These are phyloP conservation scores for Agarophyton chilense DNA, from an alignment of 23 red algal species.

Conservation along the genomic window DNA sequence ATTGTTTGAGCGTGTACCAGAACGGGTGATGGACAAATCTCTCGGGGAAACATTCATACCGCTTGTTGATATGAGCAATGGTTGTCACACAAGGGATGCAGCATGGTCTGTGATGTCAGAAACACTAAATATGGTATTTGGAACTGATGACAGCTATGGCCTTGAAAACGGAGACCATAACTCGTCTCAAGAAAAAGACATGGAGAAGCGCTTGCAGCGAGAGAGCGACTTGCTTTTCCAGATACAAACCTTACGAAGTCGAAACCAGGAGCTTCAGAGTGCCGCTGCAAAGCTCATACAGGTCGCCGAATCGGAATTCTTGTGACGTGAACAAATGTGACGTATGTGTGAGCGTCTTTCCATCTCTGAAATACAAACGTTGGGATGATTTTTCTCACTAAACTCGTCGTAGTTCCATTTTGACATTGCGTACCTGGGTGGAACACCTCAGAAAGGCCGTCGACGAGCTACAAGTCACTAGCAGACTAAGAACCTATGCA, in stretches of 20 bases:
- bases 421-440: no score
- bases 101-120: background rate
- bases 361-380: no score
- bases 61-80: background rate
- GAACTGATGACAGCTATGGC: background rate
- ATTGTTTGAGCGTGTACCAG: slow-evolving; percentile 1
- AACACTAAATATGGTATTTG: background rate
- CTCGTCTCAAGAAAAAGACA: no score
- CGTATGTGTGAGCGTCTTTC: no score
- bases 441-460: no score
- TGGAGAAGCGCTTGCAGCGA: background rate
- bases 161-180: no score
- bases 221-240: background rate
- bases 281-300: background rate
- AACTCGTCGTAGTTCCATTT: no score
- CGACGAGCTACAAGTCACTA: no score
- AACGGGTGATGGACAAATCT: background rate
- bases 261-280: background rate
- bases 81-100: background rate
- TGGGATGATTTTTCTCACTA: no score
- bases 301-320: background rate
- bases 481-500: no score
- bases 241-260: background rate
- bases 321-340: background rate
- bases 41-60: background rate